Conservation (phyloP, 352 stramenopile species). For the Pythium grandisporangium region DNA sequence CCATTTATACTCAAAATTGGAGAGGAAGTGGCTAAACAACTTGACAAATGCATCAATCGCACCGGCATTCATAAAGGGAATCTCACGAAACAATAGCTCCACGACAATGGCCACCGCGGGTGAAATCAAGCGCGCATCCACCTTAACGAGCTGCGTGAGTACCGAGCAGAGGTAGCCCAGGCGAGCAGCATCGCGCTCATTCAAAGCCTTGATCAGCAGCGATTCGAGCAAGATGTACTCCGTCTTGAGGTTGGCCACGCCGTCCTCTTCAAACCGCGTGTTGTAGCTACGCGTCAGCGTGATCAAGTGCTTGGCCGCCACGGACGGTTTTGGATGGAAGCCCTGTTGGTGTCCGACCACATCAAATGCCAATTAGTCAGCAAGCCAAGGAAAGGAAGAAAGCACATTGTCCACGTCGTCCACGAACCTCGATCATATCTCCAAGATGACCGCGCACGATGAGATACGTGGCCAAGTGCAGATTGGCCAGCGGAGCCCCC, state of each 20-base stretch:
- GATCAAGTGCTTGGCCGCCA: slow-evolving; percentile 66
- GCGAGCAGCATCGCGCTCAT: slow-evolving; percentile 27
- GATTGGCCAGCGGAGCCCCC: slow-evolving; percentile 46
- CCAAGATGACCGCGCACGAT: slow-evolving; percentile 40
- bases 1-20: slow-evolving; percentile 87
- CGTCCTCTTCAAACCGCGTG: slow-evolving; percentile 32
- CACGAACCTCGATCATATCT: slow-evolving; percentile 36
- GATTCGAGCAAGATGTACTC: slow-evolving; percentile 77
- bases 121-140: slow-evolving; percentile 48
- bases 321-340: slow-evolving; percentile 55
- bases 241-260: slow-evolving; percentile 34
- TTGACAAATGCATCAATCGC: slow-evolving; percentile 58
- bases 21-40: slow-evolving; percentile 79
- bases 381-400: not conserved
- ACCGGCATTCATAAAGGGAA: slow-evolving; percentile 59
- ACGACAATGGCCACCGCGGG: slow-evolving; percentile 73
- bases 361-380: not conserved
- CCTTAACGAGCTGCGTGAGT: slow-evolving; percentile 73
- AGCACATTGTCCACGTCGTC: not conserved
- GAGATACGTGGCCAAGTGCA: slow-evolving; percentile 68
- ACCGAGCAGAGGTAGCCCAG: slow-evolving; percentile 63
- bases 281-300: slow-evolving; percentile 49
- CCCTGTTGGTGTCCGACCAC: slow-evolving; percentile 19
- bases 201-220: slow-evolving; percentile 50
- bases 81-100: slow-evolving; percentile 77